These are phyloP conservation scores for Przewalskia tangutica DNA, from an alignment of 257 asterid genomes.

Conservation along the genomic window DNA sequence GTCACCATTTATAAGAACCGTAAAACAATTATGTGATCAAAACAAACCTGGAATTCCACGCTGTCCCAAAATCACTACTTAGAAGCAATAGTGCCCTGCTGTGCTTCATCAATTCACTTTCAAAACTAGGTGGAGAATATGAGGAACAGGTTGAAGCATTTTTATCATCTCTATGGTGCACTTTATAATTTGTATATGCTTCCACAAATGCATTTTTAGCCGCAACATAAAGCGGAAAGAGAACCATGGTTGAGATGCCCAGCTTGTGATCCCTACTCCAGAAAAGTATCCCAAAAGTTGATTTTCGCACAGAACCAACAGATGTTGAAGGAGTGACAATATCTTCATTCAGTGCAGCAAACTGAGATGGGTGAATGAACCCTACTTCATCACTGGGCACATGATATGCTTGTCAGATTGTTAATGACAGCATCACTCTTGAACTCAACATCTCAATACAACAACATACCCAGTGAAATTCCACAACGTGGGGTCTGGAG, in stretches of 20 bases:
- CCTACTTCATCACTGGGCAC: slow-evolving; percentile 81
- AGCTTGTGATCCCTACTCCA: slow-evolving; percentile 68
- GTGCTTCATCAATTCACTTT: slow-evolving; percentile 64
- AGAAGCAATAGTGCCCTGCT: slow-evolving; percentile 71
- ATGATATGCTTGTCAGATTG: not conserved
- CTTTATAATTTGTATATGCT: slow-evolving; percentile 32
- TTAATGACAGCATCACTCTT: not conserved
- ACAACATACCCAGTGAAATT: no score
- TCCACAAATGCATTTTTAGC: slow-evolving; percentile 59
- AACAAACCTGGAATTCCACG: slow-evolving; percentile 82
- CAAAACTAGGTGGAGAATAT: slow-evolving; percentile 20
- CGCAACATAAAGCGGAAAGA: slow-evolving; percentile 48
- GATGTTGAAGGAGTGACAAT: slow-evolving; percentile 14
- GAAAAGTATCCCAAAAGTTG: slow-evolving; percentile 26
- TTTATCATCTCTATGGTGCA: slow-evolving; percentile 13
- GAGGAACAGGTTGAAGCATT: slow-evolving; percentile 12
- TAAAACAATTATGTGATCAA: not conserved
- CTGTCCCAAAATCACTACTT: slow-evolving; percentile 85
- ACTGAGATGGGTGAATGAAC: slow-evolving; percentile 74
- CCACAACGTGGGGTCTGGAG: no score
- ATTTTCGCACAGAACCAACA: slow-evolving; percentile 7
- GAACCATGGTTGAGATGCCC: slow-evolving; percentile 62
- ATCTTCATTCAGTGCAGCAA: slow-evolving; percentile 45
- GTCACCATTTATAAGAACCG: not conserved
- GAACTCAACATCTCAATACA: not conserved